These are phyloP conservation scores for Colletotrichum cordylinicola DNA, from an alignment of 2,329 filamentous ascomycete genomes.

Conservation along the genomic window DNA sequence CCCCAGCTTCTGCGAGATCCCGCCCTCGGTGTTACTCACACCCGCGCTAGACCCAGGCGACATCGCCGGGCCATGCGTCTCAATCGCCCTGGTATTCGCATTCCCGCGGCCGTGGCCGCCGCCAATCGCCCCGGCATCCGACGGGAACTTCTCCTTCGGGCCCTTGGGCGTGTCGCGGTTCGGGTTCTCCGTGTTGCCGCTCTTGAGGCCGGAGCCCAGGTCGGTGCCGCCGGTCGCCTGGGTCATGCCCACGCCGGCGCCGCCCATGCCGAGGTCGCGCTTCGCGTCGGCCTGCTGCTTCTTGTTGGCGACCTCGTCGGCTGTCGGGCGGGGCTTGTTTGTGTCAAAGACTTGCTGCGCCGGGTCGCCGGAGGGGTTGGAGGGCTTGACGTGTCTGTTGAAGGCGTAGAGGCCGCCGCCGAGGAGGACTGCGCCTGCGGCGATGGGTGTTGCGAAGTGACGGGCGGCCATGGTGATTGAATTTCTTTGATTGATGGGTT, in stretches of 20 bases:
- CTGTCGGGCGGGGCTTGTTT: not conserved
- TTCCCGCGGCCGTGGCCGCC: constrained; percentile 35
- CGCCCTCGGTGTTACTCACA: not conserved
- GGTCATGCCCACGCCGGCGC: constrained; percentile 37
- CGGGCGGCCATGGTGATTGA: constrained; percentile 4
- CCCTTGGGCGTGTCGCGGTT: constrained; percentile 24
- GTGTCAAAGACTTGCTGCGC: not conserved
- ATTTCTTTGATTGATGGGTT: not conserved
- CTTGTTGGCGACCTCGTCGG: constrained; percentile 5
- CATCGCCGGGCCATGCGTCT: constrained; percentile 21
- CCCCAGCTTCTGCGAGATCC: constrained; percentile 19
- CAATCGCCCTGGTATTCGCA: constrained; percentile 30
- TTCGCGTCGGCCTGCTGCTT: constrained; percentile 30
- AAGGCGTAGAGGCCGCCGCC: constrained; percentile 19
- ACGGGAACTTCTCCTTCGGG: constrained; percentile 35
- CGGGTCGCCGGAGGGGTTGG: not conserved
- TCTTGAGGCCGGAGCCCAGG: constrained; percentile 25
- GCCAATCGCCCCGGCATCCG: constrained; percentile 37
- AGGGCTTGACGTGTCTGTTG: not conserved
- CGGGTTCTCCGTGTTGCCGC: constrained; percentile 22
- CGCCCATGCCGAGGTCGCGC: constrained; percentile 31
- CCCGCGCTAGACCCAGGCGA: not conserved
- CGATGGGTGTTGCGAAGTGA: not conserved
- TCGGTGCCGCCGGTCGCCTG: constrained; percentile 35
- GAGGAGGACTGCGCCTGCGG: constrained; percentile 10